A percentile compares a stretch with the other conserved stretches of the same genome.
Conservation (phyloP, 1,284 basidiomycete genomes). For the Leccinum fuscescens region DNA sequence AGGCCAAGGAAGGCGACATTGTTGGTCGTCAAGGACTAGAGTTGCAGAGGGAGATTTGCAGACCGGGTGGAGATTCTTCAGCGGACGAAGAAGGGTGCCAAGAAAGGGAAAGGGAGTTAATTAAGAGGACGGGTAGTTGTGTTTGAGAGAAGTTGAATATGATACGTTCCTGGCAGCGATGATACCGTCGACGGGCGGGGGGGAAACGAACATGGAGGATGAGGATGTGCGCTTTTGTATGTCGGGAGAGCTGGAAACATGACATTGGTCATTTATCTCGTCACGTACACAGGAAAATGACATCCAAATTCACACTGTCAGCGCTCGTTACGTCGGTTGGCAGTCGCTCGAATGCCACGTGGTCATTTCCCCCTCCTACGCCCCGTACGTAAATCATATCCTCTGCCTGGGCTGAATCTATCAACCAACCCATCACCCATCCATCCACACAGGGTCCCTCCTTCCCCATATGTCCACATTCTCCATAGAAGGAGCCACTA, state of each 20-base stretch:
- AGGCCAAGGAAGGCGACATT: conserved; percentile 33
- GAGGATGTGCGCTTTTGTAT: conserved; percentile 26
- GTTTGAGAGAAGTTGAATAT: conserved; percentile 22
- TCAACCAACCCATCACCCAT: conserved; percentile 4
- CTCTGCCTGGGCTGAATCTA: background rate
- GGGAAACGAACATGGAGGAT: background rate
- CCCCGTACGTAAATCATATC: conserved; percentile 14
- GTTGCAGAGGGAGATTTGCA: conserved; percentile 34
- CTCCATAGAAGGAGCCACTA: conserved; percentile 8
- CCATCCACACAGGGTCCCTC: conserved; percentile 6
- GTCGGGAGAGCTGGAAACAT: conserved; percentile 10
- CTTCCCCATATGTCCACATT: conserved; percentile 4
- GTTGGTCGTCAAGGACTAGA: conserved; percentile 34
- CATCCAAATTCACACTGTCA: conserved; percentile 30
- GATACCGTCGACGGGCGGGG: background rate
- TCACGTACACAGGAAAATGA: conserved; percentile 31
- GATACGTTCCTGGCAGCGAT: conserved; percentile 12
- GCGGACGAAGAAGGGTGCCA: conserved; percentile 16
- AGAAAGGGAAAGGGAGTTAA: conserved; percentile 24
- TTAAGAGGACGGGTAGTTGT: conserved; percentile 14
- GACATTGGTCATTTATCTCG: conserved; percentile 25
- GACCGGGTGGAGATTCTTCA: conserved; percentile 15
- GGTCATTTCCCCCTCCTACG: background rate
- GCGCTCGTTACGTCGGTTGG: conserved; percentile 22
- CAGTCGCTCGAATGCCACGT: conserved; percentile 1